These are phyloP conservation scores for Coemansia sp. DNA, from an alignment of 192 early-diverging fungal species.

Conservation along the genomic window DNA sequence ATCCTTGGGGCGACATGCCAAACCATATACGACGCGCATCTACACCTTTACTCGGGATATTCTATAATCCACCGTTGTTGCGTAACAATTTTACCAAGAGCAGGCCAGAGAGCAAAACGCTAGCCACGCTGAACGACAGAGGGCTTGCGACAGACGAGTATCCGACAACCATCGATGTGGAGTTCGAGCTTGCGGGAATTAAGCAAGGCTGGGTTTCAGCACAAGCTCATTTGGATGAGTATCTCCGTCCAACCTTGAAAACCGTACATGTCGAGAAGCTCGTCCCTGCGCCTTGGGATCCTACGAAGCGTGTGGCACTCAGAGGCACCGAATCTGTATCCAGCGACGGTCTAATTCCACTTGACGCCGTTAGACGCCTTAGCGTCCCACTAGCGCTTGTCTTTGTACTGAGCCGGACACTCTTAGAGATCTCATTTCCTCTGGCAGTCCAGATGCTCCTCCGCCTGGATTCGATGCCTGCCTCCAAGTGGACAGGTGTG, in stretches of 20 bases:
- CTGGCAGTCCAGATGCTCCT: neutral
- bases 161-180: neutral
- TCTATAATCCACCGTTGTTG: conserved; percentile 12
- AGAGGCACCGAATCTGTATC: neutral
- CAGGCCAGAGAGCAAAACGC: neutral
- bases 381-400: neutral
- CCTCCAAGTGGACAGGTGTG: neutral
- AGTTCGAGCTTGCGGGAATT: neutral
- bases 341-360: neutral
- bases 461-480: neutral
- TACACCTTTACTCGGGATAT: neutral
- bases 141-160: neutral
- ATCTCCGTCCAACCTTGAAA: neutral
- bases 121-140: neutral
- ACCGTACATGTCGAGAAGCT: neutral
- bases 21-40: neutral
- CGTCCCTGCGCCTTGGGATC: neutral
- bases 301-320: neutral
- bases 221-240: neutral
- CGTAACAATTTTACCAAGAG: conserved; percentile 4
- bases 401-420: neutral
- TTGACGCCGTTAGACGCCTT: neutral
- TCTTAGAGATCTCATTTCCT: neutral
- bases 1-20: neutral
- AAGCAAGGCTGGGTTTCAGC: conserved; percentile 7